Percentiles rank a stretch among this genome's conserved stretches.
These are phyloP conservation scores for Passiflora organensis DNA, from an alignment of 345 rosid species.

Conservation along the genomic window DNA sequence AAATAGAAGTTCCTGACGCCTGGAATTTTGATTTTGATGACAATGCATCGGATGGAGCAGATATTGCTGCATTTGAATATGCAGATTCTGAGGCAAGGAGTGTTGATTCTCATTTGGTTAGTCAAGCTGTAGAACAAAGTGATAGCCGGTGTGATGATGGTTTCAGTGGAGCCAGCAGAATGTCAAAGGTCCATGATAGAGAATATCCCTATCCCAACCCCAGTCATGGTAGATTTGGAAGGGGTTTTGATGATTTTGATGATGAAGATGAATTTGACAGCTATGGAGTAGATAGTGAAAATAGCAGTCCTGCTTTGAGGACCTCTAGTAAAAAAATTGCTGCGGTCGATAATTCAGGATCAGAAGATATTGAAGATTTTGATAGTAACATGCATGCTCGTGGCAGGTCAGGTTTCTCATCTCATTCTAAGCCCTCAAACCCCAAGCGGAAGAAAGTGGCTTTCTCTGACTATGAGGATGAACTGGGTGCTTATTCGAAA, in stretches of 20 bases:
- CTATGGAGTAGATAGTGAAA: constrained; percentile 67
- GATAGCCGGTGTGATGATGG: constrained; percentile 37
- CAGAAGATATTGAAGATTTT: constrained; percentile 31
- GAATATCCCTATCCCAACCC: constrained; percentile 39
- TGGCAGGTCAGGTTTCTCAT: constrained; percentile 23
- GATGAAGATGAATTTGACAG: constrained; percentile 89
- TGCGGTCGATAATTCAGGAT: constrained; percentile 38
- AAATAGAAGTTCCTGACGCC: constrained; percentile 68
- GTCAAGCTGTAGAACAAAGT: constrained; percentile 25
- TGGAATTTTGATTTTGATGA: constrained; percentile 99
- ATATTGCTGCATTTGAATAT: constrained; percentile 86
- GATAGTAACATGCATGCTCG: constrained; percentile 17
- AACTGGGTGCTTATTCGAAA: constrained; percentile 48
- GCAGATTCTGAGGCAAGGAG: constrained; percentile 53
- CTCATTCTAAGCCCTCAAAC: constrained; percentile 28
- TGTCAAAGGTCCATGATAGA: constrained; percentile 20
- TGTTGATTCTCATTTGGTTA: constrained; percentile 23
- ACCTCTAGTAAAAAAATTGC: constrained; percentile 37
- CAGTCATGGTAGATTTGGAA: constrained; percentile 34
- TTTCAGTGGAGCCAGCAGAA: constrained; percentile 27
- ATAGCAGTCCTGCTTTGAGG: constrained; percentile 29
- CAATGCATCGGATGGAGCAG: constrained; percentile 96
- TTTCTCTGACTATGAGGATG: constrained; percentile 42
- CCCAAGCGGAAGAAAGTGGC: constrained; percentile 20
- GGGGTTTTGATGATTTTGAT: constrained; percentile 87